These are phyloP conservation scores for Tetrahymena thermophila DNA, from an alignment of 73 alveolate genomes.

Conservation along the genomic window DNA sequence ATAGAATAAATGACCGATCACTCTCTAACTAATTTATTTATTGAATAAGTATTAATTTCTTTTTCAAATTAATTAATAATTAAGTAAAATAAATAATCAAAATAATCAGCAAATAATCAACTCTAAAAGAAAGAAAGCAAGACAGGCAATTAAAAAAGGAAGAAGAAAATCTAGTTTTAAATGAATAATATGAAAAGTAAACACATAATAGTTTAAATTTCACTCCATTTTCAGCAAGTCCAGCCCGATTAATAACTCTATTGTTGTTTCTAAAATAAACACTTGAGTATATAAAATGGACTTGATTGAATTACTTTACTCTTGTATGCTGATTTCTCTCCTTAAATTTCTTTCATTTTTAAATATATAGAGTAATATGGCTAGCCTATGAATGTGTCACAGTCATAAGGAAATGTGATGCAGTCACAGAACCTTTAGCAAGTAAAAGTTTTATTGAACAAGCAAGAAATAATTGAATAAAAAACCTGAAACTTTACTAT, in stretches of 20 bases:
- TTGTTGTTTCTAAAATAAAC: not conserved
- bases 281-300: not conserved
- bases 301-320: not conserved
- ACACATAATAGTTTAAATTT: not conserved
- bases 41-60: not conserved
- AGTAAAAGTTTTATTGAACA: not conserved
- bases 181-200: not conserved
- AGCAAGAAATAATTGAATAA: not conserved
- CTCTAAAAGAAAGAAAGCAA: not conserved
- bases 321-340: not conserved
- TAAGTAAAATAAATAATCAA: not conserved
- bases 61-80: not conserved
- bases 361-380: not conserved
- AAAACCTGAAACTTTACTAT: not conserved
- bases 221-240: not conserved
- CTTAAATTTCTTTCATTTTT: not conserved
- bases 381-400: not conserved
- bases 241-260: not conserved
- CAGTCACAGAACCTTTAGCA: not conserved
- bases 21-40: not conserved
- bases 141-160: not conserved
- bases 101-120: not conserved
- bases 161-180: not conserved
- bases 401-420: not conserved
- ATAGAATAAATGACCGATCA: not conserved